Evolutionary conservation across 2,329 filamentous ascomycete species (phyloP), one percentile per base, ranked within the genome.

Genomic region (Colletotrichum gloeosporioides): DNA sequence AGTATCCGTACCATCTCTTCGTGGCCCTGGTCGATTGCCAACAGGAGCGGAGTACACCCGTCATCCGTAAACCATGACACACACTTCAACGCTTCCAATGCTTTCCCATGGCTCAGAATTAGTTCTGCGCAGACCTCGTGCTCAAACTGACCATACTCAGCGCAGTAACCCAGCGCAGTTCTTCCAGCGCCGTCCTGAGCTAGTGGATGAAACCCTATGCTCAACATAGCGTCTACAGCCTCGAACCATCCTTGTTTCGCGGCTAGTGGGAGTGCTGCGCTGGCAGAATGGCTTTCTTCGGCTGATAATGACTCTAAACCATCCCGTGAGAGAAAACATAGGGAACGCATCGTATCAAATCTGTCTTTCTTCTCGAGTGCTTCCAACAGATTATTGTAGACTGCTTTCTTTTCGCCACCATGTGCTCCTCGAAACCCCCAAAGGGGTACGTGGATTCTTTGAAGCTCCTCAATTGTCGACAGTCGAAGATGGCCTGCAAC

Each of bases 251-350:
- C 36, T 1, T 18, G 7, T 18, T 18, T 44, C 4, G 36, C 16
- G 16, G 36, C 16, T 0, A 18, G 36, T 44, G 36, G 16, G 7
- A 44, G 16, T 9, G 16, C 36, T 5, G 36, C 36, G 8, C 36
- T 9, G 8, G 4, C 16, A 9, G 8, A 44, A 1, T 18, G 36
- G 0, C 3, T 9, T 4, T 44, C 16, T 44, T 44, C 1, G 8
- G 8, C 36, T 1, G 16, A 9, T 18, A 5, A 18, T 8, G 8
- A 18, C 4, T 44, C 16, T 0, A 44, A 8, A 18, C 16, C 16
- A 0, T 18, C 8, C 2, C 1, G 2, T 44, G 36, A 18, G 8
- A 44, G 15, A 9, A 44, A 44, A 18, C 4, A 18, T 2, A 44
- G 3, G 36, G 8, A 9, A 18, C 1, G 8, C 7, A 18, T 0